phyloP scores from a whole-genome alignment of 2,329 filamentous ascomycete species.

The Ascochyta pisi region DNA sequence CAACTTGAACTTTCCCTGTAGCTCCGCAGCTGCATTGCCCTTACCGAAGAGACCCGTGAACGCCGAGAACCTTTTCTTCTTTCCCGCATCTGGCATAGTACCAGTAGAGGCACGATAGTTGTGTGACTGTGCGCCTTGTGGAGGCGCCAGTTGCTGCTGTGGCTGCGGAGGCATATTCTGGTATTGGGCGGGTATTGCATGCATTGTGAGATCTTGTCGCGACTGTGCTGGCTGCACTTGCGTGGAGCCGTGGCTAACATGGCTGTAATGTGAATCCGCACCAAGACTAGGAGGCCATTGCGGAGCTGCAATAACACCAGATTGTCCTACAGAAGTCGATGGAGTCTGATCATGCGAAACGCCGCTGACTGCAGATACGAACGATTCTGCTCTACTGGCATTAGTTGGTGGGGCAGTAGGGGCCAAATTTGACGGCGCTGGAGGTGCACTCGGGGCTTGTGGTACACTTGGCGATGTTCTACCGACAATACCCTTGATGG shows the following conservation, averaged over 20 bases:
- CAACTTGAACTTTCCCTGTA: constrained; percentile 41
- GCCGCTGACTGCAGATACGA: constrained; percentile 31
- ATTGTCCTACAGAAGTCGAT: constrained; percentile 24
- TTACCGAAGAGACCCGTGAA: constrained; percentile 54
- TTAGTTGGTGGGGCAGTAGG: not conserved
- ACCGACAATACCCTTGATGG: constrained; percentile 55
- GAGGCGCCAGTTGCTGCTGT: constrained; percentile 14
- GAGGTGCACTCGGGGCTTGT: constrained; percentile 7
- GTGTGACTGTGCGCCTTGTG: constrained; percentile 18
- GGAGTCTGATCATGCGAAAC: constrained; percentile 28
- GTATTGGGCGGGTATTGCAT: constrained; percentile 26
- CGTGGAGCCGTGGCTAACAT: constrained; percentile 40
- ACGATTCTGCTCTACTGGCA: constrained; percentile 5
- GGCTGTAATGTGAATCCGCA: constrained; percentile 39
- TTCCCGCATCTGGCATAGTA: constrained; percentile 33
- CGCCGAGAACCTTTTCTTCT: constrained; percentile 56
- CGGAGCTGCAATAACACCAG: constrained; percentile 18
- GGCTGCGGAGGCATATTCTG: constrained; percentile 28
- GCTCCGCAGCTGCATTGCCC: constrained; percentile 41
- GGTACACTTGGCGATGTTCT: constrained; percentile 28
- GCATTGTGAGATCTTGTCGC: constrained; percentile 38
- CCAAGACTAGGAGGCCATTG: constrained; percentile 36
- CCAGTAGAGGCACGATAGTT: constrained; percentile 22
- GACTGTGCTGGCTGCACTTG: constrained; percentile 38
- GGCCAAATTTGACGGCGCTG: not conserved